Conservation (phyloP, 805 yeast genomes). For the Ogataea ganodermae region DNA sequence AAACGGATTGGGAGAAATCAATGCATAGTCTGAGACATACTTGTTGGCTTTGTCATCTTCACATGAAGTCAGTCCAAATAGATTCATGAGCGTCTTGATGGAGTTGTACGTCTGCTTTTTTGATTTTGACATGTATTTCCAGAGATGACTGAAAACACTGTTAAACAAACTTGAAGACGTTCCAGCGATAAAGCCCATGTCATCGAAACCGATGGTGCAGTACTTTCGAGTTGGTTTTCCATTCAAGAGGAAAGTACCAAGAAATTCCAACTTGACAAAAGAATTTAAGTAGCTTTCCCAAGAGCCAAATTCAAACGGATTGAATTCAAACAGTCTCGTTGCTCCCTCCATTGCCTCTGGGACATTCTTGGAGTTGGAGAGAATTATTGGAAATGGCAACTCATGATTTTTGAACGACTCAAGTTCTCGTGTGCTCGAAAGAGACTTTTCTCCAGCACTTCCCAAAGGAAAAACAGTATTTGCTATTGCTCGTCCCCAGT, state of each 20-base stretch:
- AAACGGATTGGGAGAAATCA: constrained; percentile 65
- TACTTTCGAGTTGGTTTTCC: constrained; percentile 41
- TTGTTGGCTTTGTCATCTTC: constrained; percentile 35
- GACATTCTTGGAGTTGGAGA: constrained; percentile 40
- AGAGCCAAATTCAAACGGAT: constrained; percentile 68
- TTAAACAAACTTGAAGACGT: constrained; percentile 67
- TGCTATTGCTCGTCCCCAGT: constrained; percentile 66
- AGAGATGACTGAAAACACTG: constrained; percentile 50
- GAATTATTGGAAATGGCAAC: constrained; percentile 54
- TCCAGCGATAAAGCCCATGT: constrained; percentile 59
- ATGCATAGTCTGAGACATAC: constrained; percentile 55
- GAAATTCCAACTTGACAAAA: constrained; percentile 51
- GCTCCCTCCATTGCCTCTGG: constrained; percentile 37
- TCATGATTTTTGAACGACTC: constrained; percentile 38
- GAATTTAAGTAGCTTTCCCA: constrained; percentile 54
- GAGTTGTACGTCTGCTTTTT: constrained; percentile 38
- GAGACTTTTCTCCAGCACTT: constrained; percentile 38
- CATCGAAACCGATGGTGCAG: constrained; percentile 58
- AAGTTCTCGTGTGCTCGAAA: constrained; percentile 41
- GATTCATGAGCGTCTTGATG: constrained; percentile 37
- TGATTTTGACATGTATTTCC: constrained; percentile 39
- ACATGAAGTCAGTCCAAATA: constrained; percentile 46
- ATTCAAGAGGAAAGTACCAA: constrained; percentile 50
- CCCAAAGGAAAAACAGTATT: constrained; percentile 43
- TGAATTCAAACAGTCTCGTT: constrained; percentile 57